phyloP scores from a whole-genome alignment of 2,329 filamentous ascomycete genomes.

The Corinectria fuckeliana region DNA sequence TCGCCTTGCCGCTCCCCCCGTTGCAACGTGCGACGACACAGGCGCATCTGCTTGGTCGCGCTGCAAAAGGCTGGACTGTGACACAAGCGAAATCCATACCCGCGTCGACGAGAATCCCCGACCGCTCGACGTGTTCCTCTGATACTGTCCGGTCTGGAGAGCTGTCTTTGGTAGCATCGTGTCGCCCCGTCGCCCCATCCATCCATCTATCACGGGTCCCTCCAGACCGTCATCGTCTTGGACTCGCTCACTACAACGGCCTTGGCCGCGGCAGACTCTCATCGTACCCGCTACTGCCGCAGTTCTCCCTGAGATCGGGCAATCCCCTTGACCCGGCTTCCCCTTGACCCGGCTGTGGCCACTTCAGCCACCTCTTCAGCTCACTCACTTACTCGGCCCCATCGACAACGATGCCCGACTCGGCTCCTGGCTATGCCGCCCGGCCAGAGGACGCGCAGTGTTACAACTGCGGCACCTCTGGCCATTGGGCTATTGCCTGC shows the following conservation, averaged over 20 bases:
- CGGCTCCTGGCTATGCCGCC: conserved; percentile 37
- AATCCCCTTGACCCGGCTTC: background rate
- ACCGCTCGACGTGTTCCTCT: background rate
- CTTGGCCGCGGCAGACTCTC: conserved; percentile 1
- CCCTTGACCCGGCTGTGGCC: conserved; percentile 6
- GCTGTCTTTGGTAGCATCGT: too few species aligned
- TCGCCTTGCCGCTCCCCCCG: background rate
- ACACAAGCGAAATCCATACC: background rate
- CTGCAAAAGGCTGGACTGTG: background rate
- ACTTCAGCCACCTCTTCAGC: background rate
- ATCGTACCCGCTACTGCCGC: background rate
- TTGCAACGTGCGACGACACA: background rate
- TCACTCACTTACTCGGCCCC: background rate
- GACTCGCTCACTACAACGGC: conserved; percentile 6
- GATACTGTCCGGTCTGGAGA: background rate
- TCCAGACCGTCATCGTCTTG: background rate
- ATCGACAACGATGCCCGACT: conserved; percentile 37
- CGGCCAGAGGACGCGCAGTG: conserved; percentile 51
- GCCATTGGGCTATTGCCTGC: conserved; percentile 61
- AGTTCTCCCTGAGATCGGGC: background rate
- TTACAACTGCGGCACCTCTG: conserved; percentile 60
- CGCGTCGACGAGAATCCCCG: background rate
- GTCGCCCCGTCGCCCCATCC: background rate
- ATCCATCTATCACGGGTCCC: background rate
- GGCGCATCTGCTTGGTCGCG: background rate